These are phyloP conservation scores for Paracamarosporium sp. DNA, from an alignment of 2,329 filamentous ascomycete genomes.

Conservation along the genomic window DNA sequence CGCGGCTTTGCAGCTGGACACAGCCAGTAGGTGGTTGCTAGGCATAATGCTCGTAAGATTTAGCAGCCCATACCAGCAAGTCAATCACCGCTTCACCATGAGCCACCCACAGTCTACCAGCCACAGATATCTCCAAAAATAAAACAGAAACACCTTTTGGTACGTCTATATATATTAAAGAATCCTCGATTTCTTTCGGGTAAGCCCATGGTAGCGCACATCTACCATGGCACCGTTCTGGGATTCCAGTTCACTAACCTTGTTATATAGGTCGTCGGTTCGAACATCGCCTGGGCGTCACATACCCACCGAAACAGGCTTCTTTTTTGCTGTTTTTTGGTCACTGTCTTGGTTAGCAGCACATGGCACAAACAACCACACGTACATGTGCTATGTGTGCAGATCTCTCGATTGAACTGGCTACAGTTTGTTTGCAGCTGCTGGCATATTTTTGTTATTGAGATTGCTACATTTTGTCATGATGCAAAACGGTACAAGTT, in stretches of 20 bases:
- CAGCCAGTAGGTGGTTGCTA: not conserved
- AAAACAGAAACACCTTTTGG: not conserved
- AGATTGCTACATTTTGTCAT: no score
- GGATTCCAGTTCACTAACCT: not conserved
- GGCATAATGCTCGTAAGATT: not conserved
- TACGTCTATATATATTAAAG: not conserved
- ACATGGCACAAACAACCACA: no score
- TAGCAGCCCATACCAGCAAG: not conserved
- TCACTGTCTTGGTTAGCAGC: no score
- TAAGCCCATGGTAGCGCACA: not conserved
- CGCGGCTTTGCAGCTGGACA: no score
- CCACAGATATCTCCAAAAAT: not conserved
- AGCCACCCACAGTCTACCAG: not conserved
- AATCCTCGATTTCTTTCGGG: not conserved
- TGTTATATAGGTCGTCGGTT: not conserved
- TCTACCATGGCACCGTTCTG: not conserved
- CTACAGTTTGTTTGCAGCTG: no score
- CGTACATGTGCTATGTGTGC: no score
- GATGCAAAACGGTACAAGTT: no score
- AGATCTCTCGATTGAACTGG: no score
- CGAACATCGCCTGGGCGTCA: not conserved
- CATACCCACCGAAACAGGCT: conserved; percentile 1
- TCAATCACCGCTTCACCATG: not conserved
- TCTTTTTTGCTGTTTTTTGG: not conserved
- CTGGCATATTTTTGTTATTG: no score